Percentiles rank a stretch among this genome's conserved stretches.
Evolutionary conservation across 23 red algal species (phyloP).

Genomic region (Gracilaria gracilis): DNA sequence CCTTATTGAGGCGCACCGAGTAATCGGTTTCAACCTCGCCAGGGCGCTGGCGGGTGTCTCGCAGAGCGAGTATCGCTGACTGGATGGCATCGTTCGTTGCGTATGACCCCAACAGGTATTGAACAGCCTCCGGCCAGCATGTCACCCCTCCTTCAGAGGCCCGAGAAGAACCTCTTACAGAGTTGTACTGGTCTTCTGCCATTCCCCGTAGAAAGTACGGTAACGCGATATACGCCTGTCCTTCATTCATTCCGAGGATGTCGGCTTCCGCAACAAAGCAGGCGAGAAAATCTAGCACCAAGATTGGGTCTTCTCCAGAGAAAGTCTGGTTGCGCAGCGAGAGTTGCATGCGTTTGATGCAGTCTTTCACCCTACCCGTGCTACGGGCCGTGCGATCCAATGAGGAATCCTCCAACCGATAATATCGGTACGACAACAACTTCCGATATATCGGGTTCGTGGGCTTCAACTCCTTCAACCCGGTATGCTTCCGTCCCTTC

Average conservation of each 20-base stretch:
- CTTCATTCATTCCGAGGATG: background rate
- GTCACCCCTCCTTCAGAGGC: too few species aligned
- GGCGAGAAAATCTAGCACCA: constrained; percentile 13
- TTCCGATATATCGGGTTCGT: constrained; percentile 19
- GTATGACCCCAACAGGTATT: too few species aligned
- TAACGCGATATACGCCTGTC: constrained; percentile 3
- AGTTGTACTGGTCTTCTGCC: background rate
- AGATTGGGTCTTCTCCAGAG: constrained; percentile 4
- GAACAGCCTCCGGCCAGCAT: too few species aligned
- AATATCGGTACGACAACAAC: background rate
- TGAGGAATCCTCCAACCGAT: constrained; percentile 2
- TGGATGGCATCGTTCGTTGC: too few species aligned
- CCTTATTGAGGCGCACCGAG: too few species aligned
- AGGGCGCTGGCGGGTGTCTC: too few species aligned
- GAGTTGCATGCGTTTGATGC: background rate
- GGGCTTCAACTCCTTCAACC: background rate
- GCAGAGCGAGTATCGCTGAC: too few species aligned
- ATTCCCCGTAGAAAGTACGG: background rate
- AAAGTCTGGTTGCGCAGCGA: background rate
- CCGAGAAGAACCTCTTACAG: too few species aligned
- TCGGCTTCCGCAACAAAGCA: constrained; percentile 20
- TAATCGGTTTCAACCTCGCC: too few species aligned
- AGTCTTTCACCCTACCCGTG: constrained; percentile 4
- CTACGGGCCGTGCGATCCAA: background rate
- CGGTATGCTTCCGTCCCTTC: background rate